Conservation (phyloP, 768 basidiomycete genomes). For the Pulveroboletus sp. region DNA sequence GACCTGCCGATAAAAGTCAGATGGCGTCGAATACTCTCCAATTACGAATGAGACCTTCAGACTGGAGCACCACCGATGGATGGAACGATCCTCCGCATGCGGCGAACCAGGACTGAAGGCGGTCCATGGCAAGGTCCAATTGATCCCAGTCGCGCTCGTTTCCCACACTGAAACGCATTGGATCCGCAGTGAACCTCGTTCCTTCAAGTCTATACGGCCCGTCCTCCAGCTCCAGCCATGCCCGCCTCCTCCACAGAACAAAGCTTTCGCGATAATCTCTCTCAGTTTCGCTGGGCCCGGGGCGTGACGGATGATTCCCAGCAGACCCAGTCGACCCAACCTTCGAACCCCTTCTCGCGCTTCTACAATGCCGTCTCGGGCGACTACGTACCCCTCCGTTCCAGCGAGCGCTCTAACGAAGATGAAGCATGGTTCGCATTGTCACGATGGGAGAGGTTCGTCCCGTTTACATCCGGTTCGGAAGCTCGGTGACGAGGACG, state of each 20-base stretch:
- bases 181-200: not conserved
- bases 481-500: not conserved
- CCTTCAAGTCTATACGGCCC: no score
- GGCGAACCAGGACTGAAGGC: slow-evolving; percentile 49
- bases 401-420: slow-evolving; percentile 79
- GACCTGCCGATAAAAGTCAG: slow-evolving; percentile 26
- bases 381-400: slow-evolving; percentile 84
- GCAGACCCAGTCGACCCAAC: slow-evolving; percentile 31
- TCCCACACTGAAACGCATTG: not conserved
- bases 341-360: slow-evolving; percentile 69
- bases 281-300: slow-evolving; percentile 84
- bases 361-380: slow-evolving; percentile 85
- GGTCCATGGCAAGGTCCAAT: slow-evolving; percentile 1
- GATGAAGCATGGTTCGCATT: slow-evolving; percentile 94
- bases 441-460: slow-evolving; percentile 87
- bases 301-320: slow-evolving; percentile 69
- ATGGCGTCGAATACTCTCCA: not conserved
- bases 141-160: not conserved
- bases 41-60: slow-evolving; percentile 38
- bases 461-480: not conserved
- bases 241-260: slow-evolving; percentile 45
- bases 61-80: slow-evolving; percentile 35
- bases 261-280: slow-evolving; percentile 67
- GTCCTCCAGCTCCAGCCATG: not conserved
- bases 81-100: slow-evolving; percentile 50